Evolutionary conservation across 805 yeast genomes (phyloP), one percentile per base, ranked within the genome.

Genomic region (Sporopachydermia quercuum): DNA sequence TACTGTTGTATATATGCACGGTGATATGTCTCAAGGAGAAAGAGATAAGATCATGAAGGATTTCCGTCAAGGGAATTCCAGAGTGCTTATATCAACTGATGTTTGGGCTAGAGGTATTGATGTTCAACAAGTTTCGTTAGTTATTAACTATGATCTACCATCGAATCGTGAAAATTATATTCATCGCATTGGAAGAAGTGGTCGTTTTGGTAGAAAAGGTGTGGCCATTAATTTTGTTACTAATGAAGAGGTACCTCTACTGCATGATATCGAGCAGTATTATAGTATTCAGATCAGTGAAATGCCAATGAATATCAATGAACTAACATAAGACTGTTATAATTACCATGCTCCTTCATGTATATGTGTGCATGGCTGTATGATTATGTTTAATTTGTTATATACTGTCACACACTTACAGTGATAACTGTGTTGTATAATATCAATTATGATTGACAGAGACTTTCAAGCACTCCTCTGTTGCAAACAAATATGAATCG

Each of bases 61-160:
- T 61, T 91, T 91, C 75, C 73, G 98, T 61, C 69, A 80, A 43
- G 98, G 98, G 44, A 75, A 81, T 49, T 83, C 96, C 40, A 75
- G 98, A 58, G 89, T 91, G 39, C 68, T 91, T 58, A 91, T 91
- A 57, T 80, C 96, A 49, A 91, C 98, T 35, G 98, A 91, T 63
- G 81, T 91, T 54, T 82, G 89, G 79, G 98, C 98, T 39, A 74
- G 98, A 64, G 98, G 98, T 57, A 91, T 89, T 49, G 98, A 89
- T 63, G 97, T 89, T 45, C 98, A 89, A 68, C 97, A 89, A 59
- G 96, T 89, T 38, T 87, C 96, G 8, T 65, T 89, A 49, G 98
- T 89, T 44, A 84, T 89, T 55, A 89, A 89, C 71, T 89, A 83
- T 65, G 98, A 89, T 62, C 66, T 89, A 60, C 97, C 98, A 42